Conservation (phyloP, 139 green algal species). For the Coelastrella sp. region DNA sequence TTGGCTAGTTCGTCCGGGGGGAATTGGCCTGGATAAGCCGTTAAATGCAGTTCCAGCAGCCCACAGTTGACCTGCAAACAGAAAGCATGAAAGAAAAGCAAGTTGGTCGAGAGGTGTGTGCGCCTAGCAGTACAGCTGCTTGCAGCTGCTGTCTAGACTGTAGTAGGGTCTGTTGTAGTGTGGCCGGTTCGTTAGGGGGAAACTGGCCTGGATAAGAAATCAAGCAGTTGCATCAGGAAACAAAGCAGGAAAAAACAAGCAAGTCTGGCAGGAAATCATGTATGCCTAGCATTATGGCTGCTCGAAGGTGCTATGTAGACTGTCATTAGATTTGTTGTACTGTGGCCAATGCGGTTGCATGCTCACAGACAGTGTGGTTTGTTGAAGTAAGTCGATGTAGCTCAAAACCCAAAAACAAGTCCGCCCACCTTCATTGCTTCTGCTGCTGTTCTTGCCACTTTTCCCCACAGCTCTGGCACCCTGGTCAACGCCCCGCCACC, state of each 20-base stretch:
- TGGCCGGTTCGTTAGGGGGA: not conserved
- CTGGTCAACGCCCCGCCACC: not conserved
- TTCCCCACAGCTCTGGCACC: constrained; percentile 16
- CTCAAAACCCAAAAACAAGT: not conserved
- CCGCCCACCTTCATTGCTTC: constrained; percentile 16
- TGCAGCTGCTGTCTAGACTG: not conserved
- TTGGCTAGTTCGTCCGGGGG: not conserved
- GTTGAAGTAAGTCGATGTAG: too few species aligned
- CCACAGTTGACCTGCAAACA: constrained; percentile 35
- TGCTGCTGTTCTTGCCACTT: not conserved
- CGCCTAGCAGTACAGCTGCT: too few species aligned
- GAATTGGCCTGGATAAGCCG: constrained; percentile 14
- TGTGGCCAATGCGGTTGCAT: not conserved
- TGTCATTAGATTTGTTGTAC: not conserved
- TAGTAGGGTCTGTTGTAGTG: not conserved
- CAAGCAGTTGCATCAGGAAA: not conserved
- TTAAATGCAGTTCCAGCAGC: not conserved
- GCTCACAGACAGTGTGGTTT: too few species aligned
- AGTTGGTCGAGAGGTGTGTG: too few species aligned
- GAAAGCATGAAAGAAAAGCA: not conserved
- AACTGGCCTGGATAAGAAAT: constrained; percentile 12
- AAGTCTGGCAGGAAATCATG: too few species aligned
- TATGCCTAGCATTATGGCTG: too few species aligned
- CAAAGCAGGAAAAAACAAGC: not conserved
- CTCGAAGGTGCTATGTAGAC: not conserved